Percentiles rank a stretch among this genome's conserved stretches.
Evolutionary conservation across 352 stramenopile genomes (phyloP).

Genomic region (Albugo laibachii): DNA sequence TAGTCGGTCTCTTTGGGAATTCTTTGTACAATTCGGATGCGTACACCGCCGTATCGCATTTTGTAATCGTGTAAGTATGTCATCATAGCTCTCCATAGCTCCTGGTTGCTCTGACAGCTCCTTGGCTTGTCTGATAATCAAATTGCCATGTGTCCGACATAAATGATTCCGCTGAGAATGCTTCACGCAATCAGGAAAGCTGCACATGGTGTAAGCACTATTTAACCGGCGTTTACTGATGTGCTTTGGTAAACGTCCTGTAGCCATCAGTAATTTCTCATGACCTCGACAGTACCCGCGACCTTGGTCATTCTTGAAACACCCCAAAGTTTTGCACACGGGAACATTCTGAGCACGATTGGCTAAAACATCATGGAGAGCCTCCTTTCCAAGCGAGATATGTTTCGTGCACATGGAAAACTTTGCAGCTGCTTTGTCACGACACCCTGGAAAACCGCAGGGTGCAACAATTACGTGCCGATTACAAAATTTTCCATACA

Average conservation of each 20-base stretch:
- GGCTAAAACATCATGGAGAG: constrained; percentile 39
- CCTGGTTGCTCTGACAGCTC: constrained; percentile 28
- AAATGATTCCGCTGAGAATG: constrained; percentile 73
- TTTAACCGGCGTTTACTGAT: constrained; percentile 74
- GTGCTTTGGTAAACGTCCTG: constrained; percentile 37
- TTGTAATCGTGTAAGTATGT: constrained; percentile 42
- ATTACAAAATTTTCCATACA: constrained; percentile 74
- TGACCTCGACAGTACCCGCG: constrained; percentile 69
- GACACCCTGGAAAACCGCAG: constrained; percentile 68
- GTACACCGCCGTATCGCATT: constrained; percentile 65
- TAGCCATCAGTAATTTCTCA: constrained; percentile 76
- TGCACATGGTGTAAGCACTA: constrained; percentile 79
- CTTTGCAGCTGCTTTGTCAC: constrained; percentile 40
- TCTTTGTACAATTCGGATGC: constrained; percentile 64
- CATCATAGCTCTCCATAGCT: constrained; percentile 31
- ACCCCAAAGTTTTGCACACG: constrained; percentile 51
- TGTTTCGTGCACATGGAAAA: constrained; percentile 18
- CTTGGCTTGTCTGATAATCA: constrained; percentile 54
- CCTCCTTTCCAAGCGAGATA: constrained; percentile 11
- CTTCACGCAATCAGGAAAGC: constrained; percentile 61
- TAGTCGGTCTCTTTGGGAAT: constrained; percentile 68
- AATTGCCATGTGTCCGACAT: constrained; percentile 67
- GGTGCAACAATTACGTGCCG: constrained; percentile 70
- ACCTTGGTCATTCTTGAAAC: constrained; percentile 79
- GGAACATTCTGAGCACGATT: constrained; percentile 54